These are phyloP conservation scores for Papiliotrema nemorosa DNA, from an alignment of 1,284 basidiomycete genomes.

Conservation along the genomic window DNA sequence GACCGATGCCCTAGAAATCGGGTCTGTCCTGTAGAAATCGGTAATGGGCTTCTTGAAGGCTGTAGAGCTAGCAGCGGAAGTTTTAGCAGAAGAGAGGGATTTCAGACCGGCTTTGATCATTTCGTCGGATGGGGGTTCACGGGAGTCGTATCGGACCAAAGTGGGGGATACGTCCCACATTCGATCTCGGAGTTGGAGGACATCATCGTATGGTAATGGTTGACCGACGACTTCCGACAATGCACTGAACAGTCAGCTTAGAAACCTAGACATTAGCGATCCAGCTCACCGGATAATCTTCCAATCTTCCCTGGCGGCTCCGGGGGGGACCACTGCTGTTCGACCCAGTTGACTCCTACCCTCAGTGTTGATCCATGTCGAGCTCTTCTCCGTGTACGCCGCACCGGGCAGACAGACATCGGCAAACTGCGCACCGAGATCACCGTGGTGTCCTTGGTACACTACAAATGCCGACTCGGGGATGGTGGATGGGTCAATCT, in stretches of 20 bases:
- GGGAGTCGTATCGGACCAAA: constrained; percentile 78
- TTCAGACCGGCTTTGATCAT: constrained; percentile 69
- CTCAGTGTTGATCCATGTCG: constrained; percentile 97
- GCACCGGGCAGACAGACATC: constrained; percentile 91
- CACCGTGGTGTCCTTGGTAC: constrained; percentile 98
- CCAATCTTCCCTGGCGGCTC: constrained; percentile 95
- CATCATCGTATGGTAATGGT: constrained; percentile 86
- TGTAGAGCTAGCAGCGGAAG: constrained; percentile 52
- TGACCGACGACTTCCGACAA: constrained; percentile 81
- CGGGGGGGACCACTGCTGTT: constrained; percentile 91
- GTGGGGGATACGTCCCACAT: constrained; percentile 97
- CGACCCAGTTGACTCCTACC: constrained; percentile 88
- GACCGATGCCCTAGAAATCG: constrained; percentile 53
- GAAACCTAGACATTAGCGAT: no score
- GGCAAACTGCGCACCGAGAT: constrained; percentile 91
- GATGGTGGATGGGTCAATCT: constrained; percentile 85
- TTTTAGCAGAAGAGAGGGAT: constrained; percentile 59
- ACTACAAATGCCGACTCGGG: constrained; percentile 94
- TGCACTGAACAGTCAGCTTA: no score
- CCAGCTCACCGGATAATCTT: constrained; percentile 67
- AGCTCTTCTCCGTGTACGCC: constrained; percentile 94
- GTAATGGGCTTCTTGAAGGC: constrained; percentile 75
- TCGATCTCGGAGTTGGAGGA: constrained; percentile 80
- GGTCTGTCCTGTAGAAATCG: constrained; percentile 92
- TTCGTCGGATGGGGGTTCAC: constrained; percentile 72